Conservation (phyloP, 306 rosid genomes). For the Clitoria ternatea region DNA sequence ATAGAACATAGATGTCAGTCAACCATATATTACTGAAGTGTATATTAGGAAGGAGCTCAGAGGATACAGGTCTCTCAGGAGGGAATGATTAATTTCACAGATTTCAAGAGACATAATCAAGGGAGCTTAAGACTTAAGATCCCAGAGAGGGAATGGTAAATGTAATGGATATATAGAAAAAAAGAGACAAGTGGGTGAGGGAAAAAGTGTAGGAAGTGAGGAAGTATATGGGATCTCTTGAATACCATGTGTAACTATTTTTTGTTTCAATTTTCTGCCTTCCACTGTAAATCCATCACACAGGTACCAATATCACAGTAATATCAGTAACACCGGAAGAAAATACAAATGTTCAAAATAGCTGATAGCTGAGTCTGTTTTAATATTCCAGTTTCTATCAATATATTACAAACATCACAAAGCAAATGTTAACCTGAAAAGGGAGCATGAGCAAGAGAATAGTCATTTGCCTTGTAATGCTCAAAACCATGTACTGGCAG, state of each 20-base stretch:
- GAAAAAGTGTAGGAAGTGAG: not conserved
- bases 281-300: not conserved
- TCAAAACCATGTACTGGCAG: slow-evolving; percentile 93
- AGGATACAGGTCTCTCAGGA: not conserved
- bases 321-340: not conserved
- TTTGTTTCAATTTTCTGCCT: not conserved
- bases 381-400: not conserved
- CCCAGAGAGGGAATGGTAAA: not conserved
- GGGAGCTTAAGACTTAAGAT: slow-evolving; percentile 6
- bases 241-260: not conserved
- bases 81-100: not conserved
- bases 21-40: not conserved
- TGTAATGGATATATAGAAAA: not conserved
- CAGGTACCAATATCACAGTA: not conserved
- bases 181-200: not conserved
- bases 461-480: slow-evolving; percentile 97
- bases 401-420: slow-evolving; percentile 29
- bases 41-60: not conserved
- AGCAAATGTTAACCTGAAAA: slow-evolving; percentile 79
- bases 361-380: not conserved
- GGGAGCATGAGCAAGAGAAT: slow-evolving; percentile 97
- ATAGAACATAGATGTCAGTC: slow-evolving; percentile 10
- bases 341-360: slow-evolving; percentile 12
- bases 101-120: not conserved
- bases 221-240: not conserved